Evolutionary conservation across 2,329 filamentous ascomycete genomes (phyloP), one percentile per base, ranked within the genome.

Genomic region (Didymella sp.): DNA sequence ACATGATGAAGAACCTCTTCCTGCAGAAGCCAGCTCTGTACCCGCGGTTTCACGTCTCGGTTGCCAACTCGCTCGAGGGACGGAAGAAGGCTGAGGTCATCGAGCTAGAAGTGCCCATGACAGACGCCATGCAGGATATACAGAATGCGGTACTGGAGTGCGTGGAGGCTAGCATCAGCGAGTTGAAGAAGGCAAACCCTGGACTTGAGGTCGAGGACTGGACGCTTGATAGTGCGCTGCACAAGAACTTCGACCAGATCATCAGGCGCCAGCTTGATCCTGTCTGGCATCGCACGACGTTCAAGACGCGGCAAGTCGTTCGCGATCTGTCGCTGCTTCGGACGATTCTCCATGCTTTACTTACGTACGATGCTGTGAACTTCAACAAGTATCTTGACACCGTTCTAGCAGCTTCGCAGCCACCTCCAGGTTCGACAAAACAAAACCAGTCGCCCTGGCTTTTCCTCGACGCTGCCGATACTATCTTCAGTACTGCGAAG

Each of bases 181-280:
- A 99, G 77, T 83, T 99, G 40, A 96, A 94, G 74, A 98, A 96
- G 78, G 86, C 87, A 17, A 98, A 97, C 70, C 85, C 87, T 1
- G 93, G 92, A 2, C 81, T 99, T 6, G 94, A 98, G 66, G 93
- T 98, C 87, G 93, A 96, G 58, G 93, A 97, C 70, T 98, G 94
- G 94, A 97, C 92, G 46, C 82, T 96, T 17, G 94, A 98, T 75
- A 97, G 91, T 71, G 94, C 94, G 31, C 79, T 98, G 59, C 89
- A 97, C 64, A 91, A 89, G 71, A 96, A 92, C 69, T 99, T 99
- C 74, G 95, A 98, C 73, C 82, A 90, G 58, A 89, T 93, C 52
- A 87, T 99, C 47, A 85, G 94, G 60, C 85, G 93, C 56, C 95
- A 99, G 75, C 81, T 99, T 17, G 93, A 98, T 71, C 93, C 94